Evolutionary conservation across 441 rosid genomes (phyloP), one percentile per base, ranked within the genome.

Genomic region (Croton setiger): DNA sequence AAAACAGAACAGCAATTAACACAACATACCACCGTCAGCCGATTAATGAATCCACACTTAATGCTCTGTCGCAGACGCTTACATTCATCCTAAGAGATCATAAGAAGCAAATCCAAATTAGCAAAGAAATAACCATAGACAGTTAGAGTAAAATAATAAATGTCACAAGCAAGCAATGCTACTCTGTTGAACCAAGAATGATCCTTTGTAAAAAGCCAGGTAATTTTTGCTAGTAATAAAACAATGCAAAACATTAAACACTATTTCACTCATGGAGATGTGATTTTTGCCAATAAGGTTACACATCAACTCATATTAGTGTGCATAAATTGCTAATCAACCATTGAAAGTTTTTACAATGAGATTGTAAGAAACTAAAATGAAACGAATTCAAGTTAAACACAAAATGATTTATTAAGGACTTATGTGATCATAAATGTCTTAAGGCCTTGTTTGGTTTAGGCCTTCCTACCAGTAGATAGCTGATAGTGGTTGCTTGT

Each of bases 11-110:
- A 60, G 49, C 48, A 61, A 69, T 55, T 60, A 60, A 63, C 49
- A 65, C 61, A 52, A 55, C 72, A 84, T 85, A 95, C 98, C 97
- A 95, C 93, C 51, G 92, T 86, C 78, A 95, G 75, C 66, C 93
- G 86, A 74, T 82, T 85, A 78, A 92, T 87, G 64, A 95, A 85
- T 73, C 97, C 96, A 76, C 96, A 92, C 74, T 88, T 95, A 70
- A 94, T 95, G 88, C 99, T 92, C 79, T 94, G 99, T 64, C 95
- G 92, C 48, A 94, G 82, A 37, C 99, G 96, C 76, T 88, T 92
- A 84, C 97, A 92, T 87, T 95, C 99, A 79, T 95, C 99, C 99
- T 95, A 77, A 73, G 43, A 84, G 47, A 80, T 57, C 35, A 75
- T 43, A 36, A 60, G 51, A 58, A 52, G 35, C 73, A 60, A 70